Evolutionary conservation across 768 basidiomycete genomes (phyloP).

Genomic region (Tephrocybe rancida): DNA sequence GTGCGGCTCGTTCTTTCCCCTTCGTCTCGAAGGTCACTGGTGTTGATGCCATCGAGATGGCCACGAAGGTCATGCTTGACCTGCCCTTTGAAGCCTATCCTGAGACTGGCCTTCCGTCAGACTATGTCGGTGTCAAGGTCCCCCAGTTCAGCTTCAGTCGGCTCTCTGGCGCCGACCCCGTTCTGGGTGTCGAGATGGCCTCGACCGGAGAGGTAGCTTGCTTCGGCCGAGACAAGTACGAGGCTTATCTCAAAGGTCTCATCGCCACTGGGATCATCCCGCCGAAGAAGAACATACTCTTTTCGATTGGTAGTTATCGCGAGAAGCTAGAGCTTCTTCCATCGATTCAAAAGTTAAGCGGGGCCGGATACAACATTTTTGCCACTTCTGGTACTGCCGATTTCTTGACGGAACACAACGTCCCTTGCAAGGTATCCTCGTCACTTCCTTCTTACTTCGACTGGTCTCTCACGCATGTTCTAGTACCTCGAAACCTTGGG

Average conservation of each 20-base stretch:
- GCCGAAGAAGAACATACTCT: constrained; percentile 96
- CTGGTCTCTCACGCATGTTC: constrained; percentile 1
- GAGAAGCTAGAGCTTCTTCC: constrained; percentile 97
- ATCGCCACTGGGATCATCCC: constrained; percentile 94
- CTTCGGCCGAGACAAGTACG: constrained; percentile 97
- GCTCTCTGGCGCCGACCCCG: constrained; percentile 94
- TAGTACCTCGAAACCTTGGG: constrained; percentile 90
- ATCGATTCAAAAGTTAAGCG: constrained; percentile 91
- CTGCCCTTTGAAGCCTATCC: constrained; percentile 91
- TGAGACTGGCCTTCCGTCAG: constrained; percentile 79
- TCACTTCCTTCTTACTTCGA: not conserved
- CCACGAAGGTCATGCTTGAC: constrained; percentile 97
- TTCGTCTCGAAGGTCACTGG: constrained; percentile 99
- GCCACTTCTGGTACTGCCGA: constrained; percentile 97
- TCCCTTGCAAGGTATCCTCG: constrained; percentile 84
- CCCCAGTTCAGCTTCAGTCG: constrained; percentile 99
- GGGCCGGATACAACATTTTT: constrained; percentile 94
- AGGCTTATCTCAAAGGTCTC: constrained; percentile 96
- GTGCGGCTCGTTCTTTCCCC: constrained; percentile 96
- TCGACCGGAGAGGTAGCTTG: constrained; percentile 99
- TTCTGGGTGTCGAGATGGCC: constrained; percentile 99
- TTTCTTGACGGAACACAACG: constrained; percentile 95
- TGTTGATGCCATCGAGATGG: constrained; percentile 97
- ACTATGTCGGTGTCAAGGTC: constrained; percentile 99
- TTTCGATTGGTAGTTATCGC: constrained; percentile 95